Evolutionary conservation across 1,284 basidiomycete genomes (phyloP).

Genomic region (Ganoderma boninense): DNA sequence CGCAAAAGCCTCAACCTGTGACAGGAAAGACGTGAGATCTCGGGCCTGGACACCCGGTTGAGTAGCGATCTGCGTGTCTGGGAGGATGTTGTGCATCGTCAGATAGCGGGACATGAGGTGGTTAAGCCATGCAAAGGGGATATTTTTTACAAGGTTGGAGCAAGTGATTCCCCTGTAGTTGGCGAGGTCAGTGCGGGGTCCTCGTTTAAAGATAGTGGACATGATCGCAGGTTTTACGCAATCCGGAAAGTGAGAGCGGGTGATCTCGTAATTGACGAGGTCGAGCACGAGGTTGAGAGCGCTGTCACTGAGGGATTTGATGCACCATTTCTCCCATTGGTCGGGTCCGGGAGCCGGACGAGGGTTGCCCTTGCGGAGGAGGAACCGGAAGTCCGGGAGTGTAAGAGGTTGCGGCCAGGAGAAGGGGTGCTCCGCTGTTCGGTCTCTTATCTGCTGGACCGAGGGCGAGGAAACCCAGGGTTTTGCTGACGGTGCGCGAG

Average conservation of each 20-base stretch:
- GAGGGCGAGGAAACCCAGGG: too few relatives aligned
- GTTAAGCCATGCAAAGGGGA: not conserved
- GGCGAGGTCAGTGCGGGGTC: not conserved
- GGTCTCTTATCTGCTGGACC: too few relatives aligned
- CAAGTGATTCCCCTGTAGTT: not conserved
- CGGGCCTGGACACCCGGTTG: not conserved
- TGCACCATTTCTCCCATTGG: too few relatives aligned
- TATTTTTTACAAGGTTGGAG: not conserved
- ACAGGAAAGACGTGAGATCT: not conserved
- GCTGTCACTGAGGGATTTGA: too few relatives aligned
- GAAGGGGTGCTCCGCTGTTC: too few relatives aligned
- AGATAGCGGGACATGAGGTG: not conserved
- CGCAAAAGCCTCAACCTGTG: not conserved
- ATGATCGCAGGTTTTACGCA: not conserved
- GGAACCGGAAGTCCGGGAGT: too few relatives aligned
- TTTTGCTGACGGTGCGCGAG: too few relatives aligned
- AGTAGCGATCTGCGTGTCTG: not conserved
- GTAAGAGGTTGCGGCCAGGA: too few relatives aligned
- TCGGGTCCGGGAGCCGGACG: too few relatives aligned
- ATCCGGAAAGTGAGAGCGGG: not conserved
- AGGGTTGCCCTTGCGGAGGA: too few relatives aligned
- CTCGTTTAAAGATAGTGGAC: not conserved
- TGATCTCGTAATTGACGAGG: not conserved
- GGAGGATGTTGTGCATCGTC: not conserved
- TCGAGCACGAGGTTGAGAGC: too few relatives aligned